These are phyloP conservation scores for Benincasa hispida DNA, from an alignment of 306 rosid genomes.

Conservation along the genomic window DNA sequence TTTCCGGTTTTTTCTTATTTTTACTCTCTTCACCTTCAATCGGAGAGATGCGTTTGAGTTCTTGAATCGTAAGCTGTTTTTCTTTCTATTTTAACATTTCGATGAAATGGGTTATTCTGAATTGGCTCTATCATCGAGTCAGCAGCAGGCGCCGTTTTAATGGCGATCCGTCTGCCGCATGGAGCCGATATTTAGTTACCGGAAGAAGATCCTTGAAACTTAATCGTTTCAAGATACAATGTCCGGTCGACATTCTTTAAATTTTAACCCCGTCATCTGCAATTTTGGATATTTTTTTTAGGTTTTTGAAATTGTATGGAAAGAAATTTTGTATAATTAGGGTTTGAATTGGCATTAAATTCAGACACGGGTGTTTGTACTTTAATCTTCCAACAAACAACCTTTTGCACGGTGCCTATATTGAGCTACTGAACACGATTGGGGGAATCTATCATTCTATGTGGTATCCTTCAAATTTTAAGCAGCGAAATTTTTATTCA, in stretches of 20 bases:
- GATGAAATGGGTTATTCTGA: background rate
- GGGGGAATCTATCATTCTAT: slow-evolving; percentile 12
- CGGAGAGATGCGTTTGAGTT: background rate
- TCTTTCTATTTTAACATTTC: background rate
- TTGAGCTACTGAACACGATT: slow-evolving; percentile 40
- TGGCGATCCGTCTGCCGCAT: slow-evolving; percentile 72
- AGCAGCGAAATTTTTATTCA: slow-evolving; percentile 19
- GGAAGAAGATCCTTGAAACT: slow-evolving; percentile 57
- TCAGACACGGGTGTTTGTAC: slow-evolving; percentile 87
- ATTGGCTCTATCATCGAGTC: slow-evolving; percentile 54
- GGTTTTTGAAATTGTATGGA: background rate
- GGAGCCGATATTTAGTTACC: slow-evolving; percentile 44
- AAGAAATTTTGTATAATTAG: no score
- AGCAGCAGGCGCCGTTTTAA: slow-evolving; percentile 47
- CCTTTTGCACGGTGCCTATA: slow-evolving; percentile 57
- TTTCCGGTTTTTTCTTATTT: background rate
- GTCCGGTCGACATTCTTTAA: background rate
- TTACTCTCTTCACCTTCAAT: background rate
- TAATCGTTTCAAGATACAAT: slow-evolving; percentile 44
- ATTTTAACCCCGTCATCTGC: background rate
- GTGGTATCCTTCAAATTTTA: slow-evolving; percentile 34
- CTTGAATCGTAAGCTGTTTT: background rate
- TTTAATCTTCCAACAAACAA: slow-evolving; percentile 20
- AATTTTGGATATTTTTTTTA: background rate
- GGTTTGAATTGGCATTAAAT: slow-evolving; percentile 20